These are phyloP conservation scores for Monilinia aucupariae DNA, from an alignment of 2,329 filamentous ascomycete species.

Conservation along the genomic window DNA sequence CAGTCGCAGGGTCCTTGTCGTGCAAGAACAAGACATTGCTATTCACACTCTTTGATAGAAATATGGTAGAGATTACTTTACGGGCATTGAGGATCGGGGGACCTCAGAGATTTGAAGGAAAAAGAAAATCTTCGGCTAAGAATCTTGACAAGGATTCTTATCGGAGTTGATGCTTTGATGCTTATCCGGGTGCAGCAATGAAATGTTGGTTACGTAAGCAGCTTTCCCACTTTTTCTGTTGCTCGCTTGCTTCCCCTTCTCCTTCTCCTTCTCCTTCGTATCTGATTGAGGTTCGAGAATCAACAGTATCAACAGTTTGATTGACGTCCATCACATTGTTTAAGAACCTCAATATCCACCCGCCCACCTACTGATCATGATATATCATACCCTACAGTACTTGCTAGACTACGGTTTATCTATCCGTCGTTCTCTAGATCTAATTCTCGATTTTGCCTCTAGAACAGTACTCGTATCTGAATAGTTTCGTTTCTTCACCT, in stretches of 20 bases:
- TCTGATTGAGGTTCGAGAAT: no score
- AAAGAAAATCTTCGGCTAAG: conserved; percentile 14
- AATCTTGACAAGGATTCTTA: conserved; percentile 6
- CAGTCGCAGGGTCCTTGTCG: conserved; percentile 26
- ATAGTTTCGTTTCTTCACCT: not conserved
- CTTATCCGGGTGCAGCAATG: not conserved
- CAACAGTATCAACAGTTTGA: no score
- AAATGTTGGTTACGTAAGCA: no score
- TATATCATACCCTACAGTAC: no score
- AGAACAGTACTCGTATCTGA: not conserved
- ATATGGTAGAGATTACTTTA: not conserved
- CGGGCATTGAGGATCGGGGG: not conserved
- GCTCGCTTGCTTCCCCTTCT: no score
- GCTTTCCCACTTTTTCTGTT: no score
- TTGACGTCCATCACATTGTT: no score
- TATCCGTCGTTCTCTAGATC: not conserved
- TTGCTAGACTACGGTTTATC: not conserved
- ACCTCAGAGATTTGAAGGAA: conserved; percentile 7
- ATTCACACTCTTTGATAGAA: conserved; percentile 8
- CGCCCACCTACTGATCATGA: no score
- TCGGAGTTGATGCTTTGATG: not conserved
- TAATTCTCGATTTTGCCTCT: not conserved
- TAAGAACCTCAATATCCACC: no score
- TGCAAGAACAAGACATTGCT: conserved; percentile 33
- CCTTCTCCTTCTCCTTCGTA: no score